Conservation (phyloP, 2,329 filamentous ascomycete genomes). For the Fusarium tjaetaba region DNA sequence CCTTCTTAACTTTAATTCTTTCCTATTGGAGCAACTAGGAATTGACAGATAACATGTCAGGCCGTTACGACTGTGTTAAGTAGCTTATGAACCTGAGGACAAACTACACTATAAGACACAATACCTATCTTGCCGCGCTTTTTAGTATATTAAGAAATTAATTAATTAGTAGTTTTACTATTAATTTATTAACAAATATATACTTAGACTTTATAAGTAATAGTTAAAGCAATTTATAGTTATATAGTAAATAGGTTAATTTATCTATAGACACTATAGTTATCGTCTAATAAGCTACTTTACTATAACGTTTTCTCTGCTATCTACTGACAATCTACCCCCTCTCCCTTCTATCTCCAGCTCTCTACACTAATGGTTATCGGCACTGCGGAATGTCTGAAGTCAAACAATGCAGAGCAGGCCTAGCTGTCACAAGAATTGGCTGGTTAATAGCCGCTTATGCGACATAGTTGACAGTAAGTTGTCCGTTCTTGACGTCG, state of each 20-base stretch:
- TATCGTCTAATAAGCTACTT: not conserved
- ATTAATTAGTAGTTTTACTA: too few relatives aligned
- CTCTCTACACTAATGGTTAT: rapidly evolving
- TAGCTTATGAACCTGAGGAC: too few relatives aligned
- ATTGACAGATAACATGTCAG: too few relatives aligned
- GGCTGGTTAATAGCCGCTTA: not conserved
- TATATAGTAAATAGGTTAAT: not conserved
- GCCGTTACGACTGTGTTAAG: too few relatives aligned
- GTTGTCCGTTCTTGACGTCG: not conserved
- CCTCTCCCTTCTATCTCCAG: rapidly evolving
- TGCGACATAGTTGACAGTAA: constrained; percentile 1
- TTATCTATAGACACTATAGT: not conserved
- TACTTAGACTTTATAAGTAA: not conserved
- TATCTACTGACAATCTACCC: rapidly evolving
- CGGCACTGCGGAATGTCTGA: rapidly evolving
- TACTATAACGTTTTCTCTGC: not conserved
- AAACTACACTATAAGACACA: too few relatives aligned
- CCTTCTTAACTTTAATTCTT: too few relatives aligned
- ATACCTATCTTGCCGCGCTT: too few relatives aligned
- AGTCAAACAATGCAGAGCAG: rapidly evolving
- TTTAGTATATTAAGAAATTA: too few relatives aligned
- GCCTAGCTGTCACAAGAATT: not conserved
- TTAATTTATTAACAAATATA: too few relatives aligned
- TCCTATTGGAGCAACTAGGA: too few relatives aligned
- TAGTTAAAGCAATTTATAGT: rapidly evolving